Percentiles rank a stretch among this genome's conserved stretches.
These are phyloP conservation scores for Geosiphon pyriformis DNA, from an alignment of 192 early-diverging fungal genomes.

Conservation along the genomic window DNA sequence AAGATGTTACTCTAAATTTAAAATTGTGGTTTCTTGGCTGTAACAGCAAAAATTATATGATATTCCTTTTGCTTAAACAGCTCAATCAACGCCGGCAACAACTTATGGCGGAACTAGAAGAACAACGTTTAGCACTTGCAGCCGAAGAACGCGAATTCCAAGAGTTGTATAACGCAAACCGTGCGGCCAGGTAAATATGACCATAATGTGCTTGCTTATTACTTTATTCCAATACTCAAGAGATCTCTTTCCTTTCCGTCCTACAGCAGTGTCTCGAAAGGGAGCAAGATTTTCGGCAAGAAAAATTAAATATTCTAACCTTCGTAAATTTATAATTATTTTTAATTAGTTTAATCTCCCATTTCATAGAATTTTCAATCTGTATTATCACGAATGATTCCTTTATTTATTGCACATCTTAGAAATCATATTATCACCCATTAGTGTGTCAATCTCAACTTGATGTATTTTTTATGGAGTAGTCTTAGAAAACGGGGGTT, in stretches of 20 bases:
- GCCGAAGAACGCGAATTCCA: slow-evolving; percentile 26
- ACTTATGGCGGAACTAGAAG: slow-evolving; percentile 27
- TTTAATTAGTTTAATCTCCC: too few relatives aligned
- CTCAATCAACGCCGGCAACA: slow-evolving; percentile 24
- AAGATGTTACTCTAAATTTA: neutral
- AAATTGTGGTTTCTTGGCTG: neutral
- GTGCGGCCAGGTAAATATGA: slow-evolving; percentile 8
- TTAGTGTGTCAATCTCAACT: too few relatives aligned
- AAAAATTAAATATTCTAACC: too few relatives aligned
- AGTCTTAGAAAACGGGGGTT: too few relatives aligned
- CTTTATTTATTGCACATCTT: too few relatives aligned
- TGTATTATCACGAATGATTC: too few relatives aligned
- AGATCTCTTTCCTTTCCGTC: neutral
- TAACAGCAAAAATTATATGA: neutral
- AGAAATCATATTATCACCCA: too few relatives aligned
- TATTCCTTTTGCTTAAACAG: neutral
- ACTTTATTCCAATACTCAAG: neutral
- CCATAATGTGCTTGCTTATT: neutral
- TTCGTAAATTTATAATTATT: too few relatives aligned
- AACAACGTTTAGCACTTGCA: slow-evolving; percentile 22
- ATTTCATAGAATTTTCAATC: too few relatives aligned
- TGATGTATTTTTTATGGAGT: too few relatives aligned
- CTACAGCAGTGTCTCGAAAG: slow-evolving; percentile 21
- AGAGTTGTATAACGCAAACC: slow-evolving; percentile 17
- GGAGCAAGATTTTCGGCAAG: slow-evolving; percentile 25